Conservation (phyloP, 2,329 filamentous ascomycete genomes). For the Harringtonia lauricola region DNA sequence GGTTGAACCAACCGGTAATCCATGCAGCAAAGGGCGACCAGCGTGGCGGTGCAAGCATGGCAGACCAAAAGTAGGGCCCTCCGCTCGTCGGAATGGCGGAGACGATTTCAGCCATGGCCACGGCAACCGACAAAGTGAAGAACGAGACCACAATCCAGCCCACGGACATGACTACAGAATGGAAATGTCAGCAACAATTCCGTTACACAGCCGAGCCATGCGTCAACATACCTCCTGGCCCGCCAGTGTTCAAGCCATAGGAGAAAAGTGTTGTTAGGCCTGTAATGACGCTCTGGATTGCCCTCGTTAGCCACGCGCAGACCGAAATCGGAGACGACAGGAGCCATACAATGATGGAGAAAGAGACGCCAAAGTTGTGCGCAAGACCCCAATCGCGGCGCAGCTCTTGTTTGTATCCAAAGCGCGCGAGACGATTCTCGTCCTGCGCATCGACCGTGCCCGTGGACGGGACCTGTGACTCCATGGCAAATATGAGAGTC, state of each 20-base stretch:
- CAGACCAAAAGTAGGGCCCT: slow-evolving; percentile 51
- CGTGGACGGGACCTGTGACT: slow-evolving; percentile 15
- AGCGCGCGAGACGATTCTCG: slow-evolving; percentile 38
- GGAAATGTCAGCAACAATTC: neutral
- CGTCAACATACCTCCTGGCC: slow-evolving; percentile 25
- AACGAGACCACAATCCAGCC: slow-evolving; percentile 44
- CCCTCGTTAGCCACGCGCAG: neutral
- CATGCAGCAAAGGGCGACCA: slow-evolving; percentile 27
- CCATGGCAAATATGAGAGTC: neutral
- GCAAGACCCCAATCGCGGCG: slow-evolving; percentile 45
- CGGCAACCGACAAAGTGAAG: slow-evolving; percentile 42
- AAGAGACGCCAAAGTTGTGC: slow-evolving; percentile 52
- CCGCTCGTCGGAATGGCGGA: slow-evolving; percentile 47
- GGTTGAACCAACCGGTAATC: slow-evolving; percentile 31
- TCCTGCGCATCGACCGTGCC: slow-evolving; percentile 24
- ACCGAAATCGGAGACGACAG: neutral
- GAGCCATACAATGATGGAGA: slow-evolving; percentile 43
- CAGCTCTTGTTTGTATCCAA: slow-evolving; percentile 50
- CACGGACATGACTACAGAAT: slow-evolving; percentile 34
- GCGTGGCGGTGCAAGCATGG: slow-evolving; percentile 38
- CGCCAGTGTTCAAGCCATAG: slow-evolving; percentile 44
- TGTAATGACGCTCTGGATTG: slow-evolving; percentile 42
- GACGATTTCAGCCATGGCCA: slow-evolving; percentile 48
- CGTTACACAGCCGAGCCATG: neutral
- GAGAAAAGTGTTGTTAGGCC: slow-evolving; percentile 47